Evolutionary conservation across 2,329 filamentous ascomycete species (phyloP).

Genomic region (Metarhizium humberi): DNA sequence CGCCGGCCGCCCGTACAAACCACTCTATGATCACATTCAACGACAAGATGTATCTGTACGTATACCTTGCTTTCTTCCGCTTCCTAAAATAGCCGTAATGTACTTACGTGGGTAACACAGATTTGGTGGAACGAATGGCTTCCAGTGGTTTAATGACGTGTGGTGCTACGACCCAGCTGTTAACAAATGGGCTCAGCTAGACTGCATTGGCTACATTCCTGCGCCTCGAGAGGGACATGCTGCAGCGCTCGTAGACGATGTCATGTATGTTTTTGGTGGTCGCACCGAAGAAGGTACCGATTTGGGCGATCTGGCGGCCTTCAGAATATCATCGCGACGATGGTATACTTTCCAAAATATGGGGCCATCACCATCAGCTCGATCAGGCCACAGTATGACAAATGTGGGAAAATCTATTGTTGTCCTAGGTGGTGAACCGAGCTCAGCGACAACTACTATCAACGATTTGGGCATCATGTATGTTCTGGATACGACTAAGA

Average conservation of each 20-base stretch:
- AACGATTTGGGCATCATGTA: conserved; percentile 85
- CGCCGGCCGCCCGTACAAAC: conserved; percentile 87
- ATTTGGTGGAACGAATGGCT: conserved; percentile 95
- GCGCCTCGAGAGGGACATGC: conserved; percentile 90
- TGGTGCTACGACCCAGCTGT: conserved; percentile 85
- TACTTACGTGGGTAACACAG: conserved; percentile 30
- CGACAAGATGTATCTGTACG: conserved; percentile 87
- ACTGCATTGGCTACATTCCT: conserved; percentile 97
- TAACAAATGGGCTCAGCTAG: conserved; percentile 79
- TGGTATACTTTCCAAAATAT: conserved; percentile 99
- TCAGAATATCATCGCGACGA: conserved; percentile 63
- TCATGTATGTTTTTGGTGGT: conserved; percentile 98
- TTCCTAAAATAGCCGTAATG: background rate
- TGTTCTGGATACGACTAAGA: conserved; percentile 89
- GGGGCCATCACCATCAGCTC: conserved; percentile 87
- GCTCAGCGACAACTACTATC: conserved; percentile 70
- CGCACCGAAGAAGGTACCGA: conserved; percentile 89
- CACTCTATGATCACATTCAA: conserved; percentile 87
- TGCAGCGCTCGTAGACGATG: conserved; percentile 85
- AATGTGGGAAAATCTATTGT: conserved; percentile 87
- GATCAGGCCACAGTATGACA: conserved; percentile 97
- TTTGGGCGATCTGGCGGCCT: conserved; percentile 83
- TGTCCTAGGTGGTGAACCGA: conserved; percentile 88
- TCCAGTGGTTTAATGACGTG: conserved; percentile 98
- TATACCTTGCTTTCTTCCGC: conserved; percentile 11